A percentile compares a stretch with the other conserved stretches of the same genome.
Conservation (phyloP, 345 rosid species). For the Adansonia digitata region DNA sequence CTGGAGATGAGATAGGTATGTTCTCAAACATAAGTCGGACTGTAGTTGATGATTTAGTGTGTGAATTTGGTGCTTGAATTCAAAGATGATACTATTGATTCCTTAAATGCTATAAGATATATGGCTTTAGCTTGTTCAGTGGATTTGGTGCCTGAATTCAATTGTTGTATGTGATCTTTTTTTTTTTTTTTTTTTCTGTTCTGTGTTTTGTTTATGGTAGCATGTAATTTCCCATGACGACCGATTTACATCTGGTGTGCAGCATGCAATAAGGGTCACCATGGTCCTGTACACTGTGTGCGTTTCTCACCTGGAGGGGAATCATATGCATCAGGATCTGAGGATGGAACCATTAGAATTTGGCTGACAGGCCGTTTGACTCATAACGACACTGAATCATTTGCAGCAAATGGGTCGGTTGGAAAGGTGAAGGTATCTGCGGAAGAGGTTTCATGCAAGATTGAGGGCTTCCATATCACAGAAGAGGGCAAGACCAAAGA, state of each 20-base stretch:
- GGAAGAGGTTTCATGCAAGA: constrained; percentile 41
- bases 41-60: not conserved
- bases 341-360: constrained; percentile 80
- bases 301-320: constrained; percentile 95
- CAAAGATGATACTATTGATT: not conserved
- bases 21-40: not conserved
- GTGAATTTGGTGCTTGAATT: not conserved
- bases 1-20: constrained; percentile 71
- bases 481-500: constrained; percentile 37
- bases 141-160: not conserved
- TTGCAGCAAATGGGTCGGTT: constrained; percentile 21
- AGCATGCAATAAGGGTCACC: constrained; percentile 99
- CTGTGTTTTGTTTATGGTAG: no score
- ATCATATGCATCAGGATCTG: constrained; percentile 93
- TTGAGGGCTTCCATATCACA: constrained; percentile 40
- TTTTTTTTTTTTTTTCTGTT: no score
- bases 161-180: not conserved
- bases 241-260: not conserved
- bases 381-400: constrained; percentile 25
- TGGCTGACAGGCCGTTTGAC: constrained; percentile 46
- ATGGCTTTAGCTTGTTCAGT: not conserved
- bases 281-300: constrained; percentile 94
- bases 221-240: not conserved
- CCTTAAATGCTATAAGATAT: not conserved
- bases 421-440: constrained; percentile 34